Conservation (phyloP, 352 stramenopile genomes). For the Pythium rhizo-oryzae region DNA sequence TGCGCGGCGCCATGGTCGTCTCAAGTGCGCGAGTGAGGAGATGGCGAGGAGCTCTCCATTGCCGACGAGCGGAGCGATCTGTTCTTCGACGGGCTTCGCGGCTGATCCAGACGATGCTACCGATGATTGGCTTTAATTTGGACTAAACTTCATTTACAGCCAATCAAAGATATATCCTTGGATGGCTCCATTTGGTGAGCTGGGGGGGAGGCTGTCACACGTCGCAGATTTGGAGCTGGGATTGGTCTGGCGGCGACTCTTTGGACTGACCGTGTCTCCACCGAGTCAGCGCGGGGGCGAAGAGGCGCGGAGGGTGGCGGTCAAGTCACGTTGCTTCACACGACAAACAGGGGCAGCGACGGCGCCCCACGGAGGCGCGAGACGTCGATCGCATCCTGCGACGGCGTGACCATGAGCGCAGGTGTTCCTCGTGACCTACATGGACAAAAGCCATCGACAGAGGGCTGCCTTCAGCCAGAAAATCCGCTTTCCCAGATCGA, state of each 20-base stretch:
- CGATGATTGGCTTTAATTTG: conserved; percentile 6
- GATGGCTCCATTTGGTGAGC: conserved; percentile 16
- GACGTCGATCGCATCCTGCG: neutral
- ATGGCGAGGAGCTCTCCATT: too few species aligned
- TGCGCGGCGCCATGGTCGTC: conserved; percentile 28
- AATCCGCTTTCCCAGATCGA: neutral
- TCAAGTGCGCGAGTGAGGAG: too few species aligned
- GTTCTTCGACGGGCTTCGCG: conserved; percentile 11
- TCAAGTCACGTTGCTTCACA: neutral
- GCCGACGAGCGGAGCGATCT: neutral
- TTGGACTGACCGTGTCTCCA: neutral
- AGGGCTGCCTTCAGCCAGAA: neutral
- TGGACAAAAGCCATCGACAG: too few species aligned
- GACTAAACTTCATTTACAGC: neutral
- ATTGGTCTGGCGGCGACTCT: neutral
- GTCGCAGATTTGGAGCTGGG: conserved; percentile 7
- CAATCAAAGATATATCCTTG: neutral
- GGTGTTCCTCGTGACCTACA: too few species aligned
- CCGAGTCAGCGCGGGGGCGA: neutral
- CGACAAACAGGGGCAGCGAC: neutral
- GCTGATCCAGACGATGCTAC: conserved; percentile 1
- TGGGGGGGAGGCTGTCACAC: conserved; percentile 1
- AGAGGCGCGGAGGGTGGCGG: too few species aligned
- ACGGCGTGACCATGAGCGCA: neutral
- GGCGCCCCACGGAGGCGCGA: neutral